Base-by-base conservation (phyloP, 2,329 filamentous ascomycete genomes). In the Neonectria coccinea region DNA sequence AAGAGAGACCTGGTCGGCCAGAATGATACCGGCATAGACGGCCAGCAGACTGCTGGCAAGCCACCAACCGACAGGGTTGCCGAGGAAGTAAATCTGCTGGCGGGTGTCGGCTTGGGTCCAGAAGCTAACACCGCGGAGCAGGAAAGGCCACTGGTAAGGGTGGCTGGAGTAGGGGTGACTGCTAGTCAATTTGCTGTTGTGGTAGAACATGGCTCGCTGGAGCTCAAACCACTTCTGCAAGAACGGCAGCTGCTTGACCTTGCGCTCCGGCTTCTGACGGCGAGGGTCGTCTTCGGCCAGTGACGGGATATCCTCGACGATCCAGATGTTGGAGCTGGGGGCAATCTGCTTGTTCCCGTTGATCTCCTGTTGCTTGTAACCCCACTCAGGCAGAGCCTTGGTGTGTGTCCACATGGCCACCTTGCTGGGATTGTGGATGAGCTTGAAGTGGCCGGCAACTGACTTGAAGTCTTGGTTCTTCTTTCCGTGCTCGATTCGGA, bases 361-460 rank as follows among this genome's bases (percentile, higher is more conserved):
- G 84, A 99, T 97, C 79, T 99, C 96, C 75, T 97, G 95, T 80
- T 99, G 96, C 79, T 97, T 96, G 83, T 92, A 95, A 27, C 87
- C 96, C 96, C 96, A 99, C 4, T 99, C 96, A 5, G 96, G 96
- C n/a, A 99, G 88, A 54, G 96, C 93, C 64, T 90, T 96, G 39
- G 92, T 92, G 79, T 98, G 95, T 29, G 96, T 99, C 96, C 96
- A 99, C 95, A 99, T 97, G 70, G 96, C 95, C 55, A 99, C 96
- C 79, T 97, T 97, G 79, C 93, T 97, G 8, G 95, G 94, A 75
- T 92, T 89, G 80, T 99, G 96, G 73, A 99, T 88, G 65, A 99
- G 87, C 83, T 97, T 98, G 88, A 99, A 97, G 81, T 97, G 92
- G 66, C 93, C 91, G 10, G 95, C 90, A 77, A 97, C 88, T 66